These are phyloP conservation scores for Ceratocystis eucalypticola DNA, from an alignment of 2,329 filamentous ascomycete genomes.

Conservation along the genomic window DNA sequence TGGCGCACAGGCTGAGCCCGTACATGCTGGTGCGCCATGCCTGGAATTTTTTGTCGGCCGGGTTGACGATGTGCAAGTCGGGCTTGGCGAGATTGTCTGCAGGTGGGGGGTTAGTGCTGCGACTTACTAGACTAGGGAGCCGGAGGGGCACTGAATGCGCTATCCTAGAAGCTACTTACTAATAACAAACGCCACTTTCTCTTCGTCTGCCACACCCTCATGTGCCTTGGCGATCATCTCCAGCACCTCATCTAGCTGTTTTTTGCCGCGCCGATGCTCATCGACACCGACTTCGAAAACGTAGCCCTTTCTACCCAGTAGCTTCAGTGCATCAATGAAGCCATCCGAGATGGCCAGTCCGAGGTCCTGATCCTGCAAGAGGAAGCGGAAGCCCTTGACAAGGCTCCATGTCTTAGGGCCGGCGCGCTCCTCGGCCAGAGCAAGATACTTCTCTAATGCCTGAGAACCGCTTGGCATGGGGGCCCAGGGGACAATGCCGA, in stretches of 20 bases:
- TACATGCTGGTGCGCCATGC: constrained; percentile 59
- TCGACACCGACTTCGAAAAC: constrained; percentile 79
- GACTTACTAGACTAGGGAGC: background rate
- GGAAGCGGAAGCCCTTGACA: constrained; percentile 67
- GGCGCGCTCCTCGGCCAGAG: constrained; percentile 43
- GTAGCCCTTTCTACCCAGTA: constrained; percentile 49
- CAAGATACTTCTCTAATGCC: constrained; percentile 52
- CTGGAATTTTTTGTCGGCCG: constrained; percentile 44
- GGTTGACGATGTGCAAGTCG: constrained; percentile 52
- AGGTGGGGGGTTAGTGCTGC: background rate
- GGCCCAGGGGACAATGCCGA: constrained; percentile 74
- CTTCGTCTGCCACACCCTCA: constrained; percentile 42
- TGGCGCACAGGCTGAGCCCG: constrained; percentile 48
- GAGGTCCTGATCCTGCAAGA: constrained; percentile 62
- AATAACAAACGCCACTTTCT: constrained; percentile 54
- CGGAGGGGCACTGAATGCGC: background rate
- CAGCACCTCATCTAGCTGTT: constrained; percentile 57
- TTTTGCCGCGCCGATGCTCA: constrained; percentile 58
- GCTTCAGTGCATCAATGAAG: constrained; percentile 53
- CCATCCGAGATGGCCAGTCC: constrained; percentile 49
- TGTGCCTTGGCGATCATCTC: constrained; percentile 57
- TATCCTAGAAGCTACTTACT: constrained; percentile 33
- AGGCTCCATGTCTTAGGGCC: constrained; percentile 49
- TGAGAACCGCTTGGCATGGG: constrained; percentile 54
- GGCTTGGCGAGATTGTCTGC: constrained; percentile 85